Evolutionary conservation across 2,329 filamentous ascomycete species (phyloP).

Genomic region (Trichoderma sp.): DNA sequence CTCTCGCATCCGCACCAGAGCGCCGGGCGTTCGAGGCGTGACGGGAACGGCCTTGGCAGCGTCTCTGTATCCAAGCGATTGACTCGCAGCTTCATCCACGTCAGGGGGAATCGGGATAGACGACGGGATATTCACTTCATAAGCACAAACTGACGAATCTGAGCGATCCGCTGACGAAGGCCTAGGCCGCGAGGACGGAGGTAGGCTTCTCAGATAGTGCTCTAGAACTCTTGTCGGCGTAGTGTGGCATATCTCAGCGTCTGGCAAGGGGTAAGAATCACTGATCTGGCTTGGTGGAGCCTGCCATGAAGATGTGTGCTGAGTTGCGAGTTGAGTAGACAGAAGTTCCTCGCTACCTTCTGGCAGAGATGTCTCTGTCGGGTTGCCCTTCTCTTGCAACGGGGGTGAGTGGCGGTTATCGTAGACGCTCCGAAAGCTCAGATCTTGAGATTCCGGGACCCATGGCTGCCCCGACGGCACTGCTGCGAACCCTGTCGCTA

Average conservation of each 20-base stretch:
- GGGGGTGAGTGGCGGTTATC: conserved; percentile 49
- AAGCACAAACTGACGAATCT: neutral
- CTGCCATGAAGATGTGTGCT: conserved; percentile 42
- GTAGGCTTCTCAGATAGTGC: conserved; percentile 46
- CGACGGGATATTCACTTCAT: conserved; percentile 33
- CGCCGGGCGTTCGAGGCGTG: conserved; percentile 31
- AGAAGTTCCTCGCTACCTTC: neutral
- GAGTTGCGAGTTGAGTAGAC: conserved; percentile 12
- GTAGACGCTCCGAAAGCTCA: conserved; percentile 51
- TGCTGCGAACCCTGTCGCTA: conserved; percentile 23
- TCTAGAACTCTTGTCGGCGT: conserved; percentile 58
- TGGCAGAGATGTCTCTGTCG: neutral
- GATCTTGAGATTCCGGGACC: conserved; percentile 43
- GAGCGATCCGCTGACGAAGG: conserved; percentile 32
- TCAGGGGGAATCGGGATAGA: conserved; percentile 34
- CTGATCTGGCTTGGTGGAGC: conserved; percentile 55
- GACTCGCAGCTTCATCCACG: conserved; percentile 15
- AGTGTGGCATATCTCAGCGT: conserved; percentile 35
- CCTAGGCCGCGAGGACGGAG: conserved; percentile 29
- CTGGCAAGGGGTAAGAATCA: conserved; percentile 56
- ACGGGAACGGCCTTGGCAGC: conserved; percentile 35
- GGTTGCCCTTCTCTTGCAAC: conserved; percentile 27
- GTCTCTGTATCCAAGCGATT: conserved; percentile 21
- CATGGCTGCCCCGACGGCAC: conserved; percentile 33
- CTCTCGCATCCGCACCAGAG: conserved; percentile 14